phyloP scores from a whole-genome alignment of 495 filamentous ascomycete species.

The Tuber calosporum region DNA sequence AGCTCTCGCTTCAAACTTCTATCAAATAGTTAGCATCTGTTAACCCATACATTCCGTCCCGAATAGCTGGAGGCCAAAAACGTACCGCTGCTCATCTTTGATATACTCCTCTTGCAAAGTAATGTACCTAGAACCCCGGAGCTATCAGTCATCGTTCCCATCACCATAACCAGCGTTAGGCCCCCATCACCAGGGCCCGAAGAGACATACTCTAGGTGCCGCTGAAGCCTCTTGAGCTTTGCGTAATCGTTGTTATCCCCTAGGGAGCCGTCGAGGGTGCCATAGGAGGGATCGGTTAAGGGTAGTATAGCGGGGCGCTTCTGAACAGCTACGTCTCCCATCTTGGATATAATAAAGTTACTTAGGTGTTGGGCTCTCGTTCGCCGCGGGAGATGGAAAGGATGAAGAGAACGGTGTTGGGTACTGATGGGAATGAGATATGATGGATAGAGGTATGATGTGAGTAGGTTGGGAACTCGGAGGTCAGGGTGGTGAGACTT shows the following conservation, averaged over 20 bases:
- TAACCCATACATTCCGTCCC: background rate
- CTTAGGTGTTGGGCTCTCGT: background rate
- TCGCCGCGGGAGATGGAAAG: background rate
- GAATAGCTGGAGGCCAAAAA: background rate
- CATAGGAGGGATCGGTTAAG: conserved; percentile 44
- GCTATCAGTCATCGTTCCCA: conserved; percentile 12
- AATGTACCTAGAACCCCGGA: conserved; percentile 60
- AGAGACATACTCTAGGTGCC: conserved; percentile 74
- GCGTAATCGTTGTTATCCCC: conserved; percentile 91
- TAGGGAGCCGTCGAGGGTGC: conserved; percentile 81
- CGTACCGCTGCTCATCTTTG: conserved; percentile 96
- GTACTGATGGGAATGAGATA: background rate
- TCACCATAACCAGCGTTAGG: background rate
- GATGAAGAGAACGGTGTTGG: background rate
- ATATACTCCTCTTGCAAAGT: conserved; percentile 99
- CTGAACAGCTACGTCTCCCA: conserved; percentile 40
- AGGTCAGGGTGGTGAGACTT: background rate
- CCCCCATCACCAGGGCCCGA: background rate
- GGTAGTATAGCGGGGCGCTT: conserved; percentile 34
- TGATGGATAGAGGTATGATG: background rate
- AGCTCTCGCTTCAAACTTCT: conserved; percentile 96
- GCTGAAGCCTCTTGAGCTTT: conserved; percentile 85
- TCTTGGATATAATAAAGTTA: conserved; percentile 2
- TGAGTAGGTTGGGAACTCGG: background rate
- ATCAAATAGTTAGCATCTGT: conserved; percentile 25